These are phyloP conservation scores for Suillus alpinus DNA, from an alignment of 768 basidiomycete species.

Conservation along the genomic window DNA sequence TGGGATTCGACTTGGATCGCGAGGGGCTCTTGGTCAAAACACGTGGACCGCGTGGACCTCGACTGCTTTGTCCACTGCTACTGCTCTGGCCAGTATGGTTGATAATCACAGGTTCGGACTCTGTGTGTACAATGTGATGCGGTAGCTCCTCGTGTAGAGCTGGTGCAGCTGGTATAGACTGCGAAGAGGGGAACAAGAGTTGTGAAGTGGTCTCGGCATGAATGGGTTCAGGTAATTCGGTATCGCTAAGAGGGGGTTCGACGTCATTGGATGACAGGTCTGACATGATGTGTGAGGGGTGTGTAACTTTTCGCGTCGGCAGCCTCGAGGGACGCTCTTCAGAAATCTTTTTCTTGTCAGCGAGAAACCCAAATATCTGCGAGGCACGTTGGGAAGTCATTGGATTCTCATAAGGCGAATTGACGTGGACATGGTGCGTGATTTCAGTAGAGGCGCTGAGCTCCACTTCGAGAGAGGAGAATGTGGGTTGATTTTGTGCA, in stretches of 20 bases:
- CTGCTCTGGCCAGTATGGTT: constrained; percentile 22
- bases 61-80: constrained; percentile 32
- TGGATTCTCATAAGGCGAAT: constrained; percentile 38
- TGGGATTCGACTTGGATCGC: constrained; percentile 21
- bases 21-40: constrained; percentile 31
- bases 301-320: constrained; percentile 28
- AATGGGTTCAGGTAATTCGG: constrained; percentile 14
- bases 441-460: constrained; percentile 51
- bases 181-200: neutral
- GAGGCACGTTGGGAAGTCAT: constrained; percentile 67
- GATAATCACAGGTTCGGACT: neutral
- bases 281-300: constrained; percentile 29
- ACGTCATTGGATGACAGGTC: constrained; percentile 15
- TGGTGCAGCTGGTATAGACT: constrained; percentile 11
- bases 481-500: constrained; percentile 34
- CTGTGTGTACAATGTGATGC: constrained; percentile 4
- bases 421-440: constrained; percentile 16
- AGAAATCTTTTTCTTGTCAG: constrained; percentile 40
- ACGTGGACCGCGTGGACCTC: constrained; percentile 45
- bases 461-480: constrained; percentile 78
- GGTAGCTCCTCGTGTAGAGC: neutral
- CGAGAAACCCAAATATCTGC: constrained; percentile 72
- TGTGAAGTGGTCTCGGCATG: constrained; percentile 11
- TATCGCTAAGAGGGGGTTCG: constrained; percentile 20
- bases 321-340: constrained; percentile 35